Conservation (phyloP, 495 filamentous ascomycete genomes). For the Margaritispora aquatica region DNA sequence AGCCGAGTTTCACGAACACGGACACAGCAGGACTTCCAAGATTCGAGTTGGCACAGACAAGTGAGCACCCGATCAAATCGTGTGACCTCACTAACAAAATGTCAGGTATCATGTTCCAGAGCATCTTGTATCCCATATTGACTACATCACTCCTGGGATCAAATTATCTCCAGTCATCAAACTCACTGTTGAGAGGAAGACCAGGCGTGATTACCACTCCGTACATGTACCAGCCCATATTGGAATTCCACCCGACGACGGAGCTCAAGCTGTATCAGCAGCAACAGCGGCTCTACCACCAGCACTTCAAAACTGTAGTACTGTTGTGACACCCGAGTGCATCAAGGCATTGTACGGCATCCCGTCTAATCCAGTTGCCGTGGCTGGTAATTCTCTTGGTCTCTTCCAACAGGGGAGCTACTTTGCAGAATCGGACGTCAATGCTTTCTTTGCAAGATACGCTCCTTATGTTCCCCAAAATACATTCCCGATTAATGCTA, state of each 20-base stretch:
- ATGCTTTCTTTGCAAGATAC: constrained; percentile 10
- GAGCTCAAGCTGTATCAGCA: no score
- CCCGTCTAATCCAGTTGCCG: constrained; percentile 10
- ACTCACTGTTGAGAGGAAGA: constrained; percentile 6
- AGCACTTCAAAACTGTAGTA: constrained; percentile 16
- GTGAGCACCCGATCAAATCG: background rate
- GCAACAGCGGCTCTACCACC: constrained; percentile 3
- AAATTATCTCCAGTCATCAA: constrained; percentile 13
- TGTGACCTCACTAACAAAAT: background rate
- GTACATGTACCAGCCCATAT: background rate
- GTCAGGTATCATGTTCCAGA: constrained; percentile 8
- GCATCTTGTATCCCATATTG: constrained; percentile 5
- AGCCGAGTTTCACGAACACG: constrained; percentile 12
- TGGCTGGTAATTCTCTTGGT: constrained; percentile 23
- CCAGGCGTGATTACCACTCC: constrained; percentile 4
- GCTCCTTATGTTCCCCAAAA: constrained; percentile 29
- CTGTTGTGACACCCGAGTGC: constrained; percentile 23
- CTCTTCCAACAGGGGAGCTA: constrained; percentile 13
- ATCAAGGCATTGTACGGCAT: constrained; percentile 25
- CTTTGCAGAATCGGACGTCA: constrained; percentile 12
- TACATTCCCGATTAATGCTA: constrained; percentile 46
- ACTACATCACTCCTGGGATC: constrained; percentile 12
- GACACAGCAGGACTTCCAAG: constrained; percentile 4
- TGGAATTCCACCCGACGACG: no score
- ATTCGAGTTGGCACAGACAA: constrained; percentile 14